Evolutionary conservation across 257 asterid genomes (phyloP).

Genomic region (Anisodus tanguticus): DNA sequence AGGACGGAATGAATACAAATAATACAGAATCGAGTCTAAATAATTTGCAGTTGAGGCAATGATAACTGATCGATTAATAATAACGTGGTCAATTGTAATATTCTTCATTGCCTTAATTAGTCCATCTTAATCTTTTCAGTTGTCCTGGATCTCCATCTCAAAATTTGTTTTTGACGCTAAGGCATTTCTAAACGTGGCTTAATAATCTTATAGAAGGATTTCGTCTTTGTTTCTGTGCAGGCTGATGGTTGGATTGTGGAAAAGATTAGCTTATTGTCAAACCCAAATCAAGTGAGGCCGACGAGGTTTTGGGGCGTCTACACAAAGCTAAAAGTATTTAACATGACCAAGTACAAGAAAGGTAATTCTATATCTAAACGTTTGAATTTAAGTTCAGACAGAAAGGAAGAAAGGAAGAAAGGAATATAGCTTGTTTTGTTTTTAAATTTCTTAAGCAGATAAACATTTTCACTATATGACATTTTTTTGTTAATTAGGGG

Average conservation of each 20-base stretch:
- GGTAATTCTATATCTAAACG: constrained; percentile 49
- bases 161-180: neutral
- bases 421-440: neutral
- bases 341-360: constrained; percentile 89
- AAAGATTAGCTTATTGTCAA: constrained; percentile 77
- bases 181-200: neutral
- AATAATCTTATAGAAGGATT: constrained; percentile 29
- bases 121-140: neutral
- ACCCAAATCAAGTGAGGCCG: constrained; percentile 93
- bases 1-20: neutral
- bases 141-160: neutral
- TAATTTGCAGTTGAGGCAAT: neutral
- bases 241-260: constrained; percentile 98
- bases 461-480: constrained; percentile 17
- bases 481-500: neutral
- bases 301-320: constrained; percentile 98
- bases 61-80: neutral
- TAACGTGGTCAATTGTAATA: neutral
- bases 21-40: neutral
- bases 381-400: constrained; percentile 25
- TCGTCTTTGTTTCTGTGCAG: constrained; percentile 51
- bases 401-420: neutral
- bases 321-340: constrained; percentile 93
- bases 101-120: neutral
- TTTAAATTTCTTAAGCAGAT: neutral